These are phyloP conservation scores for Fraxinus dipetala DNA, from an alignment of 305 asterid genomes.

Conservation along the genomic window DNA sequence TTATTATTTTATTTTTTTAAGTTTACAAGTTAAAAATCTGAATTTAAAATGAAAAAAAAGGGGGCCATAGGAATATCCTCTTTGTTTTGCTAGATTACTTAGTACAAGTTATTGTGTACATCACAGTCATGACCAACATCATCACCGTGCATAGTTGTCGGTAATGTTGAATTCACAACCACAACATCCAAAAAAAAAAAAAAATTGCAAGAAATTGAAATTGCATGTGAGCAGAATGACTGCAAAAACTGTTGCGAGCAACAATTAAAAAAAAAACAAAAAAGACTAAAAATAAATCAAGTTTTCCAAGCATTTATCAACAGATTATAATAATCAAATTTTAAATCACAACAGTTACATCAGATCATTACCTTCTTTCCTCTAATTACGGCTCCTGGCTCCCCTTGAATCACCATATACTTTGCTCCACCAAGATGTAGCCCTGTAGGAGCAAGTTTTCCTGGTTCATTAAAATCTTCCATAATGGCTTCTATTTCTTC, in stretches of 20 bases:
- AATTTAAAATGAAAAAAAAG: too few species aligned
- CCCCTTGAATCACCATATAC: slow-evolving; percentile 71
- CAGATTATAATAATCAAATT: not conserved
- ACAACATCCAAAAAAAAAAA: not conserved
- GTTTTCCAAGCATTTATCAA: not conserved
- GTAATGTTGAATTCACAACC: not conserved
- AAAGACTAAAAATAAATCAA: too few species aligned
- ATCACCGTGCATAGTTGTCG: not conserved
- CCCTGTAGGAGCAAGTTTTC: slow-evolving; percentile 67
- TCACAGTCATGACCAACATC: not conserved
- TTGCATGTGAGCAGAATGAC: not conserved
- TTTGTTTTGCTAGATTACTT: too few species aligned
- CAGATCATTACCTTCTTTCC: slow-evolving; percentile 52
- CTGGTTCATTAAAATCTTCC: slow-evolving; percentile 58
- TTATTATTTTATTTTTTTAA: too few species aligned
- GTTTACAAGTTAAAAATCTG: too few species aligned
- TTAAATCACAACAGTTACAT: not conserved
- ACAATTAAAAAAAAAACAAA: too few species aligned
- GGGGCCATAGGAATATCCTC: too few species aligned
- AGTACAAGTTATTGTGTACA: not conserved
- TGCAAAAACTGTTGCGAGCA: not conserved
- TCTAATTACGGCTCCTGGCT: slow-evolving; percentile 40
- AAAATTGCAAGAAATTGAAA: not conserved
- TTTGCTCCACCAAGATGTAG: slow-evolving; percentile 56
- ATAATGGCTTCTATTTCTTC: slow-evolving; percentile 50